Evolutionary conservation across 352 stramenopile species (phyloP), one percentile per base, ranked within the genome.

Genomic region (Phytophthora vignae): DNA sequence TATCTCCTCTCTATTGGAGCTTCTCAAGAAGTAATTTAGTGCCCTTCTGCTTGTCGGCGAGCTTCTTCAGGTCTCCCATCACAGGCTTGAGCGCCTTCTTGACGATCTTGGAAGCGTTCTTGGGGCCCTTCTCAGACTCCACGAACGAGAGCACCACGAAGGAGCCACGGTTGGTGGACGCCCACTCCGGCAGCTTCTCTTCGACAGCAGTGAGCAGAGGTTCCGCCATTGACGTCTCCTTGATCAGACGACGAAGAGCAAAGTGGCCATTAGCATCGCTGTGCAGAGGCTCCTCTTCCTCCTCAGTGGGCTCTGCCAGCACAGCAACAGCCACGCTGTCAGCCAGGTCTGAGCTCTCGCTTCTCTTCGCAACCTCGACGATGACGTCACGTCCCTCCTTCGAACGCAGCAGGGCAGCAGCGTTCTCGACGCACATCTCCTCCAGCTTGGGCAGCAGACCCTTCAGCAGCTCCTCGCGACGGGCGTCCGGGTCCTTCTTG

Each of bases 21-120:
- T 95, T 95, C 69, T 93, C 87, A 60, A 94, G 74, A 71, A 96
- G 81, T 82, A 96, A 81, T 74, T 90, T 93, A 59, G 87, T 95
- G 60, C 90, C 90, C 56, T 82, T 89, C 76, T 94, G 87, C 66
- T 67, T 42, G 44, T 81, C 79, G 11, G 71, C 64, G 31, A 92
- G 81, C 69, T 90, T 90, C 69, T 84, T 85, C 48, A 94, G 70
- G 60, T 85, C 82, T 60, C 66, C 29, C 67, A 87, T 84, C 22
- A 78, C 69, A 31, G 81, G 52, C 67, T 92, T 89, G 55, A 96
- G 80, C 38, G 83, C 82, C 58, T 89, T 92, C 55, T 78, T 67
- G 19, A 96, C 73, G 8, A 84, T 73, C 65, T 83, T 82, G 21
- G 60, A 62, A 46, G 81, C 82, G 21, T 93, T 82, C 44, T 76